Percentiles rank a stretch among this genome's conserved stretches.
phyloP scores from a whole-genome alignment of 495 filamentous ascomycete species.

The Astrothelium macrocarpum region DNA sequence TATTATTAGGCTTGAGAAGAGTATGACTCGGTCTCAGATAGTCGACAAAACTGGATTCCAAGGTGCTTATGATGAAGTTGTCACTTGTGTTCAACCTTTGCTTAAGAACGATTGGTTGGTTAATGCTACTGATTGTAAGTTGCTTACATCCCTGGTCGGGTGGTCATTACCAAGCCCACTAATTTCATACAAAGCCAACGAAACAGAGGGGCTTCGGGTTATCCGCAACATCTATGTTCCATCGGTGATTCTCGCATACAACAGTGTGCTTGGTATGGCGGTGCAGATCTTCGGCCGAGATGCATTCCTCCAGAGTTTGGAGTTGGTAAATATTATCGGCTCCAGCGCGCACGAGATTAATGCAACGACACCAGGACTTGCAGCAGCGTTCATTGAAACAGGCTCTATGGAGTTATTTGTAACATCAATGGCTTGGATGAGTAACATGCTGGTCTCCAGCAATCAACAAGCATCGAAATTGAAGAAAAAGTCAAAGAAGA shows the following conservation, averaged over 20 bases:
- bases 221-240: constrained; percentile 71
- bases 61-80: not conserved
- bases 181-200: constrained; percentile 6
- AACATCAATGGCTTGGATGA: constrained; percentile 2
- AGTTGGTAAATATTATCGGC: not conserved
- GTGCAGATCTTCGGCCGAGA: not conserved
- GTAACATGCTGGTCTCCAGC: not conserved
- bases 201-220: constrained; percentile 24
- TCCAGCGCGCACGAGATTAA: not conserved
- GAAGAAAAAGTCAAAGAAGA: not conserved
- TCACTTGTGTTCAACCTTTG: not conserved
- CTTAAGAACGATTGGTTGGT: not conserved
- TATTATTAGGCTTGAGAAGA: not conserved
- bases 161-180: not conserved
- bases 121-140: not conserved
- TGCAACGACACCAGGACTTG: not conserved
- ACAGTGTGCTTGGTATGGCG: constrained; percentile 43
- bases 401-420: not conserved
- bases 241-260: constrained; percentile 71
- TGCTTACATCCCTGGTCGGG: not conserved
- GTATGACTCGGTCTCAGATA: not conserved
- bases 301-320: not conserved
- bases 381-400: not conserved
- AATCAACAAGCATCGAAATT: not conserved
- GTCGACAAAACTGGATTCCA: not conserved